These are phyloP conservation scores for Tilletiaria anomala DNA, from an alignment of 1,284 basidiomycete genomes.

Conservation along the genomic window DNA sequence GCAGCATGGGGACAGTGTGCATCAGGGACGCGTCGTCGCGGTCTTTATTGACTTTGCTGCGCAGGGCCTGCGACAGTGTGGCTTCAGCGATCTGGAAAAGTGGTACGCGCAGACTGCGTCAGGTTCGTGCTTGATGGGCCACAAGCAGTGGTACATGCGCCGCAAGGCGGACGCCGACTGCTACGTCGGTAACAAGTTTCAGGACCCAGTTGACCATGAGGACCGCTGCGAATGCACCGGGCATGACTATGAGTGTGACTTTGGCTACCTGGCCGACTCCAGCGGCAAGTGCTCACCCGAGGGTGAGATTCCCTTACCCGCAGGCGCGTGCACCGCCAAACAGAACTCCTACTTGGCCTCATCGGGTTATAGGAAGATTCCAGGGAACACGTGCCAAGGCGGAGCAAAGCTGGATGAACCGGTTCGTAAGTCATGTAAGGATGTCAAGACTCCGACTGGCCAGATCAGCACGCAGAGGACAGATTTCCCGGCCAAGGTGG, in stretches of 20 bases:
- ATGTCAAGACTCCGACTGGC: slow-evolving; percentile 39
- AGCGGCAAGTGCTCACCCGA: slow-evolving; percentile 57
- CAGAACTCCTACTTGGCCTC: slow-evolving; percentile 65
- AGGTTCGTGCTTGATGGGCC: slow-evolving; percentile 77
- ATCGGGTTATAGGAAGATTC: slow-evolving; percentile 79
- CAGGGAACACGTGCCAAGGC: slow-evolving; percentile 72
- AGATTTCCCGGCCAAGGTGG: slow-evolving; percentile 56
- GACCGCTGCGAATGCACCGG: slow-evolving; percentile 58
- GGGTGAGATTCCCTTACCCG: slow-evolving; percentile 71
- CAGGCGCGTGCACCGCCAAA: slow-evolving; percentile 54
- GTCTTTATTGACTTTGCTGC: slow-evolving; percentile 73
- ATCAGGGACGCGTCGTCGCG: slow-evolving; percentile 51
- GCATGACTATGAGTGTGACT: slow-evolving; percentile 88
- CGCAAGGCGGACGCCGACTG: slow-evolving; percentile 70
- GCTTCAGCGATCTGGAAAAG: slow-evolving; percentile 60
- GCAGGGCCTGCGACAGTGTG: slow-evolving; percentile 57
- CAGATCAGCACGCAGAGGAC: slow-evolving; percentile 43
- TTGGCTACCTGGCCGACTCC: slow-evolving; percentile 64
- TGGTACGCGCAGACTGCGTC: slow-evolving; percentile 65
- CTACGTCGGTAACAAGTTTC: slow-evolving; percentile 70
- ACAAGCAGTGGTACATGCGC: slow-evolving; percentile 88
- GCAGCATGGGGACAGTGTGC: neutral
- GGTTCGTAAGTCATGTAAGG: slow-evolving; percentile 58
- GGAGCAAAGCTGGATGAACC: slow-evolving; percentile 57
- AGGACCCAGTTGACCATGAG: slow-evolving; percentile 47